Percentiles rank a stretch among this genome's conserved stretches.
Conservation (phyloP, 176 grass and related monocot genomes). For the Eleusine coracana region DNA sequence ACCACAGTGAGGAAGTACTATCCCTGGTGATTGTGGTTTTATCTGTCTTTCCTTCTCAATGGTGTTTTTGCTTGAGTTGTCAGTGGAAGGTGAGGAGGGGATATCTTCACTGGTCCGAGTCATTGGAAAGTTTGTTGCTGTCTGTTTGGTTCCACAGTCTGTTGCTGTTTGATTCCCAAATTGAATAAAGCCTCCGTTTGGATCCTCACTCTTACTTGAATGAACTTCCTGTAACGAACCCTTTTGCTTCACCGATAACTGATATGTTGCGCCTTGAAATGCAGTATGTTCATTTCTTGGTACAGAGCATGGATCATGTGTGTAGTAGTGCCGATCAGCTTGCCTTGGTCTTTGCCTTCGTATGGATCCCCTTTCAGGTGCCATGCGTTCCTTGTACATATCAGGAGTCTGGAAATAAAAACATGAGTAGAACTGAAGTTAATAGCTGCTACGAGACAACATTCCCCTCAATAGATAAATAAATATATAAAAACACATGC, state of each 20-base stretch:
- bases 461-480: not conserved
- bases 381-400: constrained; percentile 20
- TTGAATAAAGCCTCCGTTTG: not conserved
- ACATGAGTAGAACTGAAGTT: not conserved
- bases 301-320: not conserved
- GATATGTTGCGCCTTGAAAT: constrained; percentile 11
- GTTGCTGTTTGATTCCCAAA: not conserved
- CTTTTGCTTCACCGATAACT: not conserved
- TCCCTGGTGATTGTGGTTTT: not conserved
- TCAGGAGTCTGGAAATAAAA: constrained; percentile 36
- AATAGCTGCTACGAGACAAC: not conserved
- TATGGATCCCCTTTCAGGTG: not conserved
- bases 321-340: not conserved
- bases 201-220: constrained; percentile 25
- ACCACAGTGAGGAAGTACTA: not conserved
- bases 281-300: not conserved
- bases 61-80: not conserved
- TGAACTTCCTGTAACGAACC: not conserved
- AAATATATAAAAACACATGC: not conserved
- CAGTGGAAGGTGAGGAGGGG: not conserved
- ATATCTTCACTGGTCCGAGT: not conserved
- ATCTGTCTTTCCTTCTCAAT: not conserved
- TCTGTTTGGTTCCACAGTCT: not conserved
- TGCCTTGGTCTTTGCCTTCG: constrained; percentile 4
- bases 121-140: not conserved